Percentiles rank a stretch among this genome's conserved stretches.
Conservation (phyloP, 305 asterid species). For the Nicotiana rustica region DNA sequence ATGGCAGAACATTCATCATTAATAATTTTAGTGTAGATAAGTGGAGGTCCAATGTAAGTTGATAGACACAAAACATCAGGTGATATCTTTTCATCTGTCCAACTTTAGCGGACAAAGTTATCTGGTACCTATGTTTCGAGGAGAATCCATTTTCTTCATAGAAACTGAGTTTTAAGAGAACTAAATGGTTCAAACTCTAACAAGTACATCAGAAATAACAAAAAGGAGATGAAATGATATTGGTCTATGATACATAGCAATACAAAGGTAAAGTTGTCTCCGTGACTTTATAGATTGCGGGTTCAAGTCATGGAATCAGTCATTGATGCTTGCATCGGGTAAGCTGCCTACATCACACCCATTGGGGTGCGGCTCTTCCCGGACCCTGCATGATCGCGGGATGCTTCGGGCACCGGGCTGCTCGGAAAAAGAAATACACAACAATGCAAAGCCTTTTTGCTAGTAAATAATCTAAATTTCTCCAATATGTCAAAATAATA, state of each 20-base stretch:
- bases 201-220: conserved; percentile 25
- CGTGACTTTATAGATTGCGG: no score
- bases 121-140: not conserved
- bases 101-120: no score
- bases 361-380: no score
- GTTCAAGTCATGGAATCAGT: no score
- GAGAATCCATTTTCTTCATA: not conserved
- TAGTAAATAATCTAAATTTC: conserved; percentile 11
- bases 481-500: not conserved
- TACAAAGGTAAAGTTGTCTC: not conserved
- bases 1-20: not conserved
- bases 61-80: not conserved
- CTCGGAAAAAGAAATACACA: not conserved
- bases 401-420: no score
- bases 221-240: conserved; percentile 5
- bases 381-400: no score
- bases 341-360: no score
- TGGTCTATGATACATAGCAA: not conserved
- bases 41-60: not conserved
- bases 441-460: conserved; percentile 21
- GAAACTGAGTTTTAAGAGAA: not conserved
- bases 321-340: no score
- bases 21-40: not conserved
- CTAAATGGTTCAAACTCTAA: conserved; percentile 13
- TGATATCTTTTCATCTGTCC: not conserved